Evolutionary conservation across 306 rosid species (phyloP).

Genomic region (apple (Malus domestica)): DNA sequence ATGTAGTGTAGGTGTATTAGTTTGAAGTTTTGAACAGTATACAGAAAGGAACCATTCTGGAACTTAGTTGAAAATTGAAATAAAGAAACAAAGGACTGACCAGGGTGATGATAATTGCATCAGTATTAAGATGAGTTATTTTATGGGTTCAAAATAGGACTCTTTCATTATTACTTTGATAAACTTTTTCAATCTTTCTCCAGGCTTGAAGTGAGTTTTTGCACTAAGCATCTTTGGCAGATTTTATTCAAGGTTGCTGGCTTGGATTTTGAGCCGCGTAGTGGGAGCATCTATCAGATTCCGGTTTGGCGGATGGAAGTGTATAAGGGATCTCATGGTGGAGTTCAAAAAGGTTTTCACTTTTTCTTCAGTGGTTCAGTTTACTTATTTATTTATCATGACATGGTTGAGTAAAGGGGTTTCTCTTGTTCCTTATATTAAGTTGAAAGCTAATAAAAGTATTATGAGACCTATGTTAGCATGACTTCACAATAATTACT

Average conservation of each 20-base stretch:
- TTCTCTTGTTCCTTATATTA: neutral
- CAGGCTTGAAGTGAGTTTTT: conserved; percentile 9
- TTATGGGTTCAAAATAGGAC: neutral
- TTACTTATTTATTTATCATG: neutral
- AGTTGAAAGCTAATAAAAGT: conserved; percentile 5
- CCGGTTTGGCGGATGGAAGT: conserved; percentile 93
- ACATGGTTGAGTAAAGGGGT: conserved; percentile 7
- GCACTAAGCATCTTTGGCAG: conserved; percentile 29
- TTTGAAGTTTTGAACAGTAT: neutral
- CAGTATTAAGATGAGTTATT: neutral
- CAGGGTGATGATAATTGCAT: neutral
- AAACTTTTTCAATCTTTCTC: neutral
- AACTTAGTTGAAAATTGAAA: neutral
- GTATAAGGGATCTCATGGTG: conserved; percentile 77
- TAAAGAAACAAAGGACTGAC: neutral
- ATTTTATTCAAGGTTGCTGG: conserved; percentile 77
- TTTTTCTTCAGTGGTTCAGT: conserved; percentile 15
- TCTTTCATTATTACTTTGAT: neutral
- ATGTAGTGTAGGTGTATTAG: neutral
- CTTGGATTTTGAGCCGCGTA: conserved; percentile 83
- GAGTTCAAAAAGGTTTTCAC: conserved; percentile 75
- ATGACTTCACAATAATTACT: neutral
- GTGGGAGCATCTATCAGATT: conserved; percentile 85
- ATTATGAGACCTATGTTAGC: neutral
- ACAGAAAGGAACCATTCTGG: neutral